Percentiles rank a stretch among this genome's conserved stretches.
phyloP scores from a whole-genome alignment of 75 land plant species.

The Pinus taeda region DNA sequence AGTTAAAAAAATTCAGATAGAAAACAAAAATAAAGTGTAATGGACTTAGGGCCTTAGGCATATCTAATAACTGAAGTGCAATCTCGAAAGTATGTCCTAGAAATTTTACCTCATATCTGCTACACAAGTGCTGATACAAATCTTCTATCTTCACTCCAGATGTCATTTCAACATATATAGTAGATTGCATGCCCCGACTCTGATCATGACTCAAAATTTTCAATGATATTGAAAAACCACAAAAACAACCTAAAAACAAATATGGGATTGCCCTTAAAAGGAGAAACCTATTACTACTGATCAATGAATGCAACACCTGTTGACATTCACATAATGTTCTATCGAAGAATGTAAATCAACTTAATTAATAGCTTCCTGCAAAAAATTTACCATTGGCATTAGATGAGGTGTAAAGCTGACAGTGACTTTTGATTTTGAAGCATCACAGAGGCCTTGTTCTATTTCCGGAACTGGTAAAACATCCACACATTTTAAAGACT shows the following conservation, averaged over 20 bases:
- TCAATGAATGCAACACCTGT: background rate
- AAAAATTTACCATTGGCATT: slow-evolving; percentile 83
- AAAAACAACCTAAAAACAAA: background rate
- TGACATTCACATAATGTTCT: background rate
- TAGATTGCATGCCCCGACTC: slow-evolving; percentile 99
- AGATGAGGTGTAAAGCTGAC: slow-evolving; percentile 97
- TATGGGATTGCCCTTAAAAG: background rate
- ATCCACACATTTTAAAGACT: background rate
- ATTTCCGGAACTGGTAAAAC: slow-evolving; percentile 86
- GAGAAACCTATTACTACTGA: background rate
- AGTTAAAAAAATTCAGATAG: too few species aligned
- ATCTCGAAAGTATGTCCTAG: background rate
- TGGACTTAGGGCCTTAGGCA: background rate
- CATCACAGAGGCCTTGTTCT: slow-evolving; percentile 91
- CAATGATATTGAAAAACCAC: background rate
- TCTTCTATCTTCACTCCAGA: slow-evolving; percentile 69
- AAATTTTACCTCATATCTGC: slow-evolving; percentile 54
- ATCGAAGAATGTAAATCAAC: background rate
- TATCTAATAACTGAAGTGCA: background rate
- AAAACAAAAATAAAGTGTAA: too few species aligned
- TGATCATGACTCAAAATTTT: slow-evolving; percentile 13
- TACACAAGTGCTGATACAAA: slow-evolving; percentile 46
- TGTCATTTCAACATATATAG: slow-evolving; percentile 88
- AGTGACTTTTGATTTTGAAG: slow-evolving; percentile 57
- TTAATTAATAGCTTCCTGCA: background rate